Conservation (phyloP, 129 eudicot species). For the Dittrichia graveolens region DNA sequence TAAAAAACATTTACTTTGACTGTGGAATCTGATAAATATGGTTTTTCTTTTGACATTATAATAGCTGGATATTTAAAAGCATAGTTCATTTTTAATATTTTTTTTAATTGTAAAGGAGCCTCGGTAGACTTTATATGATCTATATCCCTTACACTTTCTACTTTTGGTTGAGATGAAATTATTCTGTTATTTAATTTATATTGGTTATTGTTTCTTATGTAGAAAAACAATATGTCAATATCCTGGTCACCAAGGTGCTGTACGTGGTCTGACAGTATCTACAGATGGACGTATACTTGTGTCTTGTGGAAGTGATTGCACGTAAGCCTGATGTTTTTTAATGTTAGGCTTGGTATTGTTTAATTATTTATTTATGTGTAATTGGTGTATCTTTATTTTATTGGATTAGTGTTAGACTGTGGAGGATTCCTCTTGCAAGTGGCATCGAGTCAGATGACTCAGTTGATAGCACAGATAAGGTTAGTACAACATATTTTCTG, state of each 20-base stretch:
- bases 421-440: slow-evolving; percentile 79
- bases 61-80: not conserved
- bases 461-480: slow-evolving; percentile 51
- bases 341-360: not conserved
- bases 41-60: too few relatives aligned
- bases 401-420: slow-evolving; percentile 77
- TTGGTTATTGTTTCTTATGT: not conserved
- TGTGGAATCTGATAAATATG: too few relatives aligned
- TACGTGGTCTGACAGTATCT: slow-evolving; percentile 79
- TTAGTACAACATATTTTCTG: slow-evolving; percentile 26
- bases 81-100: not conserved
- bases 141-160: not conserved
- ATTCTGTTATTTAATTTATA: not conserved
- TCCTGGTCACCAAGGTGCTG: slow-evolving; percentile 92
- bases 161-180: not conserved
- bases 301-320: slow-evolving; percentile 95
- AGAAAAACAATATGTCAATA: slow-evolving; percentile 81
- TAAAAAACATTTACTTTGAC: too few relatives aligned
- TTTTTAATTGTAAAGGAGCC: not conserved
- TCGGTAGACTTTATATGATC: not conserved
- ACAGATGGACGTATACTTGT: slow-evolving; percentile 89
- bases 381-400: not conserved
- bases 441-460: slow-evolving; percentile 47
- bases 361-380: not conserved
- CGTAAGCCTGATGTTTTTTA: slow-evolving; percentile 49